phyloP scores from a whole-genome alignment of 2,329 filamentous ascomycete species.

The Penicillium sp. region DNA sequence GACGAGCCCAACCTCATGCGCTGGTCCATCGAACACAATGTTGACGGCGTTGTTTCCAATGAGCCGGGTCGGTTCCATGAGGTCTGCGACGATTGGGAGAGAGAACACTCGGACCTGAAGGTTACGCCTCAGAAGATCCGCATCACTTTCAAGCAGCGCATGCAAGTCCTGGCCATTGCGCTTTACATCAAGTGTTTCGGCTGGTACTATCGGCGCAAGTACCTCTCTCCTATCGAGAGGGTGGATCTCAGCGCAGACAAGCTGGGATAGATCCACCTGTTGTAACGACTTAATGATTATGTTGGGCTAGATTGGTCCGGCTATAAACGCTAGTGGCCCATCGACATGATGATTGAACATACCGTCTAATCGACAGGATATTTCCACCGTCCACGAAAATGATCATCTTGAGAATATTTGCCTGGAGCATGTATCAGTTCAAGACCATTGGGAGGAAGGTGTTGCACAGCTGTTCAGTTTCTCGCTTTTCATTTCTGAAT shows the following conservation, averaged over 20 bases:
- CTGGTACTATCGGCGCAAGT: conserved; percentile 17
- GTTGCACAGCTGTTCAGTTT: too few relatives aligned
- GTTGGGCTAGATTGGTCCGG: neutral
- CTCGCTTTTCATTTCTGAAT: too few relatives aligned
- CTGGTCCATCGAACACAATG: conserved; percentile 67
- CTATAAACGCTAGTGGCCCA: neutral
- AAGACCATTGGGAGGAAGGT: too few relatives aligned
- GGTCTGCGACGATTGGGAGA: conserved; percentile 21
- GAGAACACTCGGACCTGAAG: conserved; percentile 2
- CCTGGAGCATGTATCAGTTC: too few relatives aligned
- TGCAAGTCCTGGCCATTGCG: conserved; percentile 8
- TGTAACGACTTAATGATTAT: too few relatives aligned
- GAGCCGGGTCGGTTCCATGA: conserved; percentile 55
- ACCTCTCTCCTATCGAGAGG: conserved; percentile 2
- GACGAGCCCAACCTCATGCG: conserved; percentile 78
- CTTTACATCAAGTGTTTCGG: conserved; percentile 19
- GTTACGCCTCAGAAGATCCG: conserved; percentile 7
- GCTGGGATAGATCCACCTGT: conserved; percentile 1
- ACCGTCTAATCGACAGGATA: too few relatives aligned
- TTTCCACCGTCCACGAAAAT: too few relatives aligned
- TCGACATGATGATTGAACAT: neutral
- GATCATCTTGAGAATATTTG: too few relatives aligned
- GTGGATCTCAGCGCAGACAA: conserved; percentile 15
- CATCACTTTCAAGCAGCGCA: conserved; percentile 13
- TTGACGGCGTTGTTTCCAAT: conserved; percentile 87